Evolutionary conservation across 805 yeast species (phyloP).

Genomic region (Nakazawaea ishiwadae): DNA sequence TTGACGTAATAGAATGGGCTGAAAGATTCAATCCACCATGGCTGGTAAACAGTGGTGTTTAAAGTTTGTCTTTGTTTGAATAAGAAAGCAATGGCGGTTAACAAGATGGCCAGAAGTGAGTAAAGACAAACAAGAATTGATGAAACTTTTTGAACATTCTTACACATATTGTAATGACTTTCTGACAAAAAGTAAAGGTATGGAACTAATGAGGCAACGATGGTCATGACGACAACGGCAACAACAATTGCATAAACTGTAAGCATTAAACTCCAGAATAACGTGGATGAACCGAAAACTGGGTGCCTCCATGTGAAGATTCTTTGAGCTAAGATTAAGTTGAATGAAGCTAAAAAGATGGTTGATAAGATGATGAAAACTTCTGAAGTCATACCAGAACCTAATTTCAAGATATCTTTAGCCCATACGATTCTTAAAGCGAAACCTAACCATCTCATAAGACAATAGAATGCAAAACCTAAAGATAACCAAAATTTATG

Average conservation of each 20-base stretch:
- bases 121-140: conserved; percentile 43
- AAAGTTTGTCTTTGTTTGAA: conserved; percentile 52
- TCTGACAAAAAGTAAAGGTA: conserved; percentile 49
- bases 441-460: conserved; percentile 54
- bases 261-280: conserved; percentile 49
- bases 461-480: conserved; percentile 49
- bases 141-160: conserved; percentile 49
- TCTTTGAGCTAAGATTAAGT: conserved; percentile 65
- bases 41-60: conserved; percentile 50
- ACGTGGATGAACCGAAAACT: conserved; percentile 49
- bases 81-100: conserved; percentile 47
- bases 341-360: conserved; percentile 53
- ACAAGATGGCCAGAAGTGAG: conserved; percentile 45
- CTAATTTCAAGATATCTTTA: conserved; percentile 37
- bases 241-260: conserved; percentile 47
- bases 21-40: conserved; percentile 76
- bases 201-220: conserved; percentile 59
- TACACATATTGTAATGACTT: conserved; percentile 42
- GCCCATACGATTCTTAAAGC: conserved; percentile 58
- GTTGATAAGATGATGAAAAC: conserved; percentile 55
- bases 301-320: conserved; percentile 78
- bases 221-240: conserved; percentile 62
- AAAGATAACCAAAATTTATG: conserved; percentile 56
- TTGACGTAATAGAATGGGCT: conserved; percentile 53
- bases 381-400: conserved; percentile 50